These are phyloP conservation scores for Lagenidium giganteum DNA, from an alignment of 352 stramenopile species.

Conservation along the genomic window DNA sequence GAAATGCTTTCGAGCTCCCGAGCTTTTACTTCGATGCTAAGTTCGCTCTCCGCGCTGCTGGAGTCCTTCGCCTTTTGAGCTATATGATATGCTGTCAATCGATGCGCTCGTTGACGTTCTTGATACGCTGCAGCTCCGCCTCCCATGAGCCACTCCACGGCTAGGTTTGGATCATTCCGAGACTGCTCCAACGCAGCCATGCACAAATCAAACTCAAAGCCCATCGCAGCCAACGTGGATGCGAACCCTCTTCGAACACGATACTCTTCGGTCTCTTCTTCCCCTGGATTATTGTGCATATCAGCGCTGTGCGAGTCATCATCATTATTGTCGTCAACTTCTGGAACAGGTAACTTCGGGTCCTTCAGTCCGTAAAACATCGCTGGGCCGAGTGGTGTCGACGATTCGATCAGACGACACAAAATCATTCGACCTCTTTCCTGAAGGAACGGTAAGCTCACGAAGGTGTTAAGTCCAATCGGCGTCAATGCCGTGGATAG, in stretches of 20 bases:
- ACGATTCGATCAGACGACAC: constrained; percentile 78
- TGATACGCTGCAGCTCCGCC: constrained; percentile 64
- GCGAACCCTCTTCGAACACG: constrained; percentile 71
- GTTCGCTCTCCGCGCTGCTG: constrained; percentile 5
- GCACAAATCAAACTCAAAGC: constrained; percentile 86
- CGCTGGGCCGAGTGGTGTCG: constrained; percentile 59
- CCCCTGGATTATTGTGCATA: constrained; percentile 26
- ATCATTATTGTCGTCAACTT: background rate
- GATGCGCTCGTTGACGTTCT: constrained; percentile 55
- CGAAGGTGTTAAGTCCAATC: constrained; percentile 59
- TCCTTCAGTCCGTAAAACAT: constrained; percentile 76
- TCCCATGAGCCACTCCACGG: constrained; percentile 86
- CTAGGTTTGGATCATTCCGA: constrained; percentile 76
- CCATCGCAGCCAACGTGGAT: constrained; percentile 80
- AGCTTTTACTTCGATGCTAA: constrained; percentile 54
- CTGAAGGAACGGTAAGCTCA: constrained; percentile 71
- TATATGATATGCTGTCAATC: constrained; percentile 40
- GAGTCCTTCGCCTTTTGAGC: constrained; percentile 21
- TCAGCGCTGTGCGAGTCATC: too few relatives aligned
- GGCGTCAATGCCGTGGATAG: constrained; percentile 59
- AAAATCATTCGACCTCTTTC: constrained; percentile 82
- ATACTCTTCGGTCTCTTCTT: constrained; percentile 75
- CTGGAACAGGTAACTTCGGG: constrained; percentile 32
- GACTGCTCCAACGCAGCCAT: constrained; percentile 79
- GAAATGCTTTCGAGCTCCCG: constrained; percentile 73